Evolutionary conservation across 106 monocot genomes (phyloP), one percentile per base, ranked within the genome.

Genomic region (Ottelia alismoides): DNA sequence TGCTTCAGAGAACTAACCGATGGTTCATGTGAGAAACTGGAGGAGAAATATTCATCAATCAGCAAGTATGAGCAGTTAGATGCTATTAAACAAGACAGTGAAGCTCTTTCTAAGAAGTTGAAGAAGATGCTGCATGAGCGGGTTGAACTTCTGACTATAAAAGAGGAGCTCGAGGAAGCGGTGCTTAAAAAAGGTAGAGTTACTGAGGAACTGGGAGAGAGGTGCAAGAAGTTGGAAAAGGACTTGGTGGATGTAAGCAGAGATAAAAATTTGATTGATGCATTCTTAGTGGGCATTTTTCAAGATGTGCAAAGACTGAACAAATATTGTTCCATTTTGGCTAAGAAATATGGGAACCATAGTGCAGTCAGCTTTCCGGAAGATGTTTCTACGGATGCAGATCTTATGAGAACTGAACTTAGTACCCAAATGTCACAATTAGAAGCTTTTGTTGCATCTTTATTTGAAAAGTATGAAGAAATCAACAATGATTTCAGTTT

Each of bases 391-490:
- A 31, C 2, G 29, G 55, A 21, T 22, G 51, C n/a, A n/a, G 25
- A 31, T 49, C 19, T 3, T 14, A 9, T 31, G 64, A 47, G 28
- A 30, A 45, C 16, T 51, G 18, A 29, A 28, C 25, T 19, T n/a
- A n/a, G 31, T 26, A 78, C 28, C n/a, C 76, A 67, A 58, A 45
- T 69, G 17, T 60, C 81, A 22, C 62, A 57, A 11, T 60, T 96
- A 27, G 85, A 84, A 65, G 77, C 70, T 66, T 74, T 62, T 32
- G 58, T 89, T 67, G 49, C 70, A 63, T 74, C 27, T 14, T 61
- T 68, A 66, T 44, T 76, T 63, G 35, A 67, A 53, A 74, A 61
- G 31, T 66, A 77, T 67, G 66, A 77, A 47, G 68, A 85, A 61
- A 64, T 57, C 64, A 20, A 60, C 49, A 65, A 71, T 31, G 66